These are phyloP conservation scores for Pseudoturritis turrita DNA, from an alignment of 345 rosid genomes.

Conservation along the genomic window DNA sequence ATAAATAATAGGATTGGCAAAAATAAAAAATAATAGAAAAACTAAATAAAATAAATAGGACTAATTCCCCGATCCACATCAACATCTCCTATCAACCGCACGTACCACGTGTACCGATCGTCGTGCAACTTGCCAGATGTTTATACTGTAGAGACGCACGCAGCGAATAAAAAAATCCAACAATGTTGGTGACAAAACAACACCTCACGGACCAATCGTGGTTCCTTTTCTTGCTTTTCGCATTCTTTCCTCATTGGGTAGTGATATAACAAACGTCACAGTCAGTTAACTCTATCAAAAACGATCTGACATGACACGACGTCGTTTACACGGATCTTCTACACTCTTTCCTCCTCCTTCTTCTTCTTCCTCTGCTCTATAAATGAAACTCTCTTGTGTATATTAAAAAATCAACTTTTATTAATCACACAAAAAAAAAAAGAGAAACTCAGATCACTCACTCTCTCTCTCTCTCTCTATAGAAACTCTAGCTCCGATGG, in stretches of 20 bases:
- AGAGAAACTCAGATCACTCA: conserved; percentile 3
- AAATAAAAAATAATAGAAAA: too few relatives aligned
- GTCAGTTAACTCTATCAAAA: conserved; percentile 18
- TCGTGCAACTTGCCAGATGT: conserved; percentile 28
- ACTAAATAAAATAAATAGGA: not conserved
- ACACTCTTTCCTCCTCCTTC: conserved; percentile 1
- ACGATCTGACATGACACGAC: not conserved
- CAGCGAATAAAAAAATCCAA: conserved; percentile 3
- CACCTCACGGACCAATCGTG: conserved; percentile 24
- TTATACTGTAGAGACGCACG: conserved; percentile 24
- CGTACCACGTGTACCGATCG: conserved; percentile 33
- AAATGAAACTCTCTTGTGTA: conserved; percentile 18
- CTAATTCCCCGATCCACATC: conserved; percentile 12
- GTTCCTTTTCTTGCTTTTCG: not conserved
- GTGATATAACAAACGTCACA: conserved; percentile 15
- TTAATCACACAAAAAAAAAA: not conserved
- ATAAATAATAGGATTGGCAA: not conserved
- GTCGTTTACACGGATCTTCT: conserved; percentile 9
- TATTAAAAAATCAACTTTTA: conserved; percentile 14
- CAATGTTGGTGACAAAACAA: conserved; percentile 15
- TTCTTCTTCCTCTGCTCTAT: conserved; percentile 17
- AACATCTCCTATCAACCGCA: conserved; percentile 22
- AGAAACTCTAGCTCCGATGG: conserved; percentile 40
- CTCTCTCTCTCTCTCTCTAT: not conserved
- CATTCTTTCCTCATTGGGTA: not conserved